Evolutionary conservation across 805 yeast species (phyloP).

Genomic region (Hanseniaspora thailandica): DNA sequence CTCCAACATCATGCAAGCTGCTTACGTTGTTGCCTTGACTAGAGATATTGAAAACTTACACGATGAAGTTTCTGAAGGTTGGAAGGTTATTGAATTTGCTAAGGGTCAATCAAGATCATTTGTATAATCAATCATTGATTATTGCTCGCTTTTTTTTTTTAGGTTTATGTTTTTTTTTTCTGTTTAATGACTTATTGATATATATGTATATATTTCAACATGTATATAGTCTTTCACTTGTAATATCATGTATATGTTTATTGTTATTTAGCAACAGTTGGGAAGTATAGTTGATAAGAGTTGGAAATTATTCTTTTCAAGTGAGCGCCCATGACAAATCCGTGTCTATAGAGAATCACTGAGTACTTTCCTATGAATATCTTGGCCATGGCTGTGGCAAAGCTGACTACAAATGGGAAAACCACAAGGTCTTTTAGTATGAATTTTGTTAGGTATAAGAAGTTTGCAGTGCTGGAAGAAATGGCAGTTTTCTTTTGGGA

Average conservation of each 20-base stretch:
- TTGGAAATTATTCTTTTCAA: neutral
- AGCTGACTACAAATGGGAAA: conserved; percentile 4
- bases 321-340: conserved; percentile 13
- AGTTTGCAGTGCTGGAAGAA: neutral
- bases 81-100: conserved; percentile 90
- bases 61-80: conserved; percentile 85
- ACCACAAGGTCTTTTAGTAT: conserved; percentile 2
- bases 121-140: conserved; percentile 31
- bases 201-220: neutral
- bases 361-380: conserved; percentile 7
- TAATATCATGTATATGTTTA: neutral
- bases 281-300: neutral
- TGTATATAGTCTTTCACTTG: neutral
- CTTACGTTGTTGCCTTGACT: conserved; percentile 94
- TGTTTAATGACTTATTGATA: no score
- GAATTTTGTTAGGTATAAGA: neutral
- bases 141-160: neutral
- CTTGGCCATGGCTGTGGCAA: conserved; percentile 2
- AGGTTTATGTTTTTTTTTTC: neutral
- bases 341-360: conserved; percentile 9
- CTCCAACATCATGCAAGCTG: conserved; percentile 79
- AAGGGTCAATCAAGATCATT: conserved; percentile 85
- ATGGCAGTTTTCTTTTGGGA: neutral
- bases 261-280: neutral
- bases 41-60: conserved; percentile 86